Percentiles rank a stretch among this genome's conserved stretches.
Conservation (phyloP, 2,329 filamentous ascomycete genomes). For the Exutisphaerella laricina region DNA sequence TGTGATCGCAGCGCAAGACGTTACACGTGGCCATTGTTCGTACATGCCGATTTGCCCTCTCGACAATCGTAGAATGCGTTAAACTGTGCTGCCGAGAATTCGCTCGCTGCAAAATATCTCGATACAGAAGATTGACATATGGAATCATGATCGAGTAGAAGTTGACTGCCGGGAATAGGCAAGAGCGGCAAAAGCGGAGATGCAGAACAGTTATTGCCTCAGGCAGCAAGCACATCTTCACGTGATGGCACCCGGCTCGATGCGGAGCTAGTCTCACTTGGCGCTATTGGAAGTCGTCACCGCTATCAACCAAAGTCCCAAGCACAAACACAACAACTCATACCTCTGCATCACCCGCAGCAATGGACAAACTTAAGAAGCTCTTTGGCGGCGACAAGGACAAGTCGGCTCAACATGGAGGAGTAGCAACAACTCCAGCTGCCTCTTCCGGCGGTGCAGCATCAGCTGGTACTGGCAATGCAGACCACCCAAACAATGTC, state of each 20-base stretch:
- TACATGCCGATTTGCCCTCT: too few relatives aligned
- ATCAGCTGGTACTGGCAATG: background rate
- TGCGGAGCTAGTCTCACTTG: too few relatives aligned
- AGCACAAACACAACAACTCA: background rate
- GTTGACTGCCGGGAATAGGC: background rate
- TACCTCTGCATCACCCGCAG: too few relatives aligned
- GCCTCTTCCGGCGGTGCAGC: slow-evolving; percentile 13
- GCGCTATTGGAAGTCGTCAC: background rate
- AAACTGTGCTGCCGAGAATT: background rate
- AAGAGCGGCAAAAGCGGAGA: background rate
- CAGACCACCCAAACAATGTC: slow-evolving; percentile 25
- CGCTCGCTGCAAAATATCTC: background rate
- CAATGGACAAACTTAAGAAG: slow-evolving; percentile 23
- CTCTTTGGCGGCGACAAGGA: slow-evolving; percentile 19
- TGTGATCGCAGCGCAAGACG: too few relatives aligned
- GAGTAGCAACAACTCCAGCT: slow-evolving; percentile 3
- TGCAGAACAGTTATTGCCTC: too few relatives aligned
- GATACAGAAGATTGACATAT: background rate
- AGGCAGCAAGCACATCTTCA: too few relatives aligned
- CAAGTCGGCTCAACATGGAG: too few relatives aligned
- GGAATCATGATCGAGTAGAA: background rate
- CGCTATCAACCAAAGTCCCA: background rate
- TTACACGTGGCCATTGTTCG: too few relatives aligned
- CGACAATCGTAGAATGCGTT: too few relatives aligned
- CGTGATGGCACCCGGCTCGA: too few relatives aligned